Evolutionary conservation across 164 flowering plant genomes (phyloP), one percentile per base, ranked within the genome.

Genomic region (Warburgia ugandensis): DNA sequence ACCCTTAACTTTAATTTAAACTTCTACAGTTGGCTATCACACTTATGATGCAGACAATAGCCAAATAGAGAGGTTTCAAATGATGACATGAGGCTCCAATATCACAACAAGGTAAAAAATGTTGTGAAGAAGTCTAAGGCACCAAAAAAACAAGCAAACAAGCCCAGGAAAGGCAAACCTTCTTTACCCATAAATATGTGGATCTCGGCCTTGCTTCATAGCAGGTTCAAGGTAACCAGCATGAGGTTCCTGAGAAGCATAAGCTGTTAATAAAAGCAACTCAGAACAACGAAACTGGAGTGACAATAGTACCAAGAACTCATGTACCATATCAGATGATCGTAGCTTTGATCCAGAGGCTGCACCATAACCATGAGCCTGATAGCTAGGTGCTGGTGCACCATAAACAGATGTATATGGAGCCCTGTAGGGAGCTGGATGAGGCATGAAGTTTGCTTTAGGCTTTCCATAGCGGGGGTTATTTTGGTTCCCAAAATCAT

Each of bases 231-330:
- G n/a, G 46, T 61, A 73, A 43, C 77, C 78, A 61, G 70, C 72
- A 73, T 70, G 78, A 20, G 78, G 75, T 29, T 59, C 75, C 72
- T 68, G 55, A 52, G 56, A 45, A 33, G 30, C 22, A 47, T n/a
- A 17, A 38, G 26, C 23, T 28, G 17, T 16, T 54, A 8, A n/a
- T 40, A 41, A 37, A 39, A 51, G 20, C 49, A 38, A 27, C 14
- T n/a, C n/a, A n/a, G n/a, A n/a, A n/a, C n/a, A n/a, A 32, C n/a
- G 13, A 13, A 2, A 48, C 3, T 50, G 41, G 14, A 14, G 29
- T n/a, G 28, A 25, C 43, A 39, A 45, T 20, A n/a, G 17, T 49
- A 27, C 7, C 38, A 14, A 16, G 14, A 45, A 33, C 7, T 12
- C 10, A 50, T 10, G 52, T 59, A 66, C 73, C 72, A 68, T 65